A percentile compares a stretch with the other conserved stretches of the same genome.
phyloP scores from a whole-genome alignment of 2,329 filamentous ascomycete species.

The Trichoderma brevicompactum region DNA sequence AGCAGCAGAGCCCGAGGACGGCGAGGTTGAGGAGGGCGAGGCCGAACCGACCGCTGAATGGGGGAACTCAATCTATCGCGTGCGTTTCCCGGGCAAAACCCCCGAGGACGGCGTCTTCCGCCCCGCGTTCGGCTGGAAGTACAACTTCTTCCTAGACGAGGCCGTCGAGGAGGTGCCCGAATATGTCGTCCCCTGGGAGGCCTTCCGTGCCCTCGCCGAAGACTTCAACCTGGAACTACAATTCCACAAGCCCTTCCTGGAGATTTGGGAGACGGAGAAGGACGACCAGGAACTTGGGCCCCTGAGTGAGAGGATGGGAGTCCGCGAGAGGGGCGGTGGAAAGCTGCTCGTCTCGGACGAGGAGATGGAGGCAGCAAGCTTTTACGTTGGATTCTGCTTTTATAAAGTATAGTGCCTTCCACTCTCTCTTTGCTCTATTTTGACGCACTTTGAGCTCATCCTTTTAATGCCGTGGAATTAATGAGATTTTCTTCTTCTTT shows the following conservation, averaged over 20 bases:
- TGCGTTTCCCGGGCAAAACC: slow-evolving; percentile 82
- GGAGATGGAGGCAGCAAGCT: slow-evolving; percentile 89
- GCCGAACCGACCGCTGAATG: slow-evolving; percentile 73
- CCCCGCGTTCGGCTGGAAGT: slow-evolving; percentile 96
- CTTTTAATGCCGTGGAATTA: slow-evolving; percentile 5
- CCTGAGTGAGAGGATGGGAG: slow-evolving; percentile 94
- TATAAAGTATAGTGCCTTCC: slow-evolving; percentile 75
- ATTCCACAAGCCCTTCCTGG: slow-evolving; percentile 87
- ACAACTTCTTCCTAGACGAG: slow-evolving; percentile 94
- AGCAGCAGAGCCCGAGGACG: slow-evolving; percentile 45
- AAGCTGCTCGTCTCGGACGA: slow-evolving; percentile 75
- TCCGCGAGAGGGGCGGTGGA: slow-evolving; percentile 71
- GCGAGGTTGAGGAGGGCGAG: slow-evolving; percentile 64
- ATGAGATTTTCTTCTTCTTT: neutral
- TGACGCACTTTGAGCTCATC: neutral
- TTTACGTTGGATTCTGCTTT: slow-evolving; percentile 96
- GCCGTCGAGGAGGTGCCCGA: slow-evolving; percentile 96
- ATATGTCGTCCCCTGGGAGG: slow-evolving; percentile 98
- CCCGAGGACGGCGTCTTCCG: slow-evolving; percentile 89
- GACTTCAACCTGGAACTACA: slow-evolving; percentile 96
- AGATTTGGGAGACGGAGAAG: slow-evolving; percentile 92
- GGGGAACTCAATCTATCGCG: slow-evolving; percentile 92
- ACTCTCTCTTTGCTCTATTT: neutral
- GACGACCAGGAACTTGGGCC: slow-evolving; percentile 80
- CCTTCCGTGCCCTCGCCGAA: slow-evolving; percentile 91